Evolutionary conservation across 805 yeast genomes (phyloP).

Genomic region (Metschnikowia lochheadii): DNA sequence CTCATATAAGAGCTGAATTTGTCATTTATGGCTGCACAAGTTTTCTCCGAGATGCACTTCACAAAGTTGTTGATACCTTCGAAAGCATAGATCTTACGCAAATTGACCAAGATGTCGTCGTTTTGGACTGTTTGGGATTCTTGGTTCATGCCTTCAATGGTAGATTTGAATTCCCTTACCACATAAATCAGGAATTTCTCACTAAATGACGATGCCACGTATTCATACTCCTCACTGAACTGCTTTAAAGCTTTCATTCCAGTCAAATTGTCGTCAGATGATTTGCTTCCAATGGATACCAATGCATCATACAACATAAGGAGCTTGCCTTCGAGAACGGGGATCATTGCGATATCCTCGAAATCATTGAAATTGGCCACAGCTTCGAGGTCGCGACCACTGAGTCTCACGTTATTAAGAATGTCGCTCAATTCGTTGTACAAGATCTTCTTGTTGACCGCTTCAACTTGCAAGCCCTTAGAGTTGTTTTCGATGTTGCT

Average conservation of each 20-base stretch:
- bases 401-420: slow-evolving; percentile 65
- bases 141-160: slow-evolving; percentile 37
- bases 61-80: slow-evolving; percentile 42
- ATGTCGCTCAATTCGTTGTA: slow-evolving; percentile 68
- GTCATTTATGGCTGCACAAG: slow-evolving; percentile 45
- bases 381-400: slow-evolving; percentile 47
- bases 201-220: slow-evolving; percentile 49
- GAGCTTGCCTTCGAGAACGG: slow-evolving; percentile 51
- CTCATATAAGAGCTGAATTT: slow-evolving; percentile 33
- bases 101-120: slow-evolving; percentile 20
- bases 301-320: slow-evolving; percentile 60
- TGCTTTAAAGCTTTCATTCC: slow-evolving; percentile 71
- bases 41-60: slow-evolving; percentile 49
- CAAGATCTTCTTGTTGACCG: slow-evolving; percentile 74
- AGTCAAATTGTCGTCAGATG: slow-evolving; percentile 44
- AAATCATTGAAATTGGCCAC: slow-evolving; percentile 48
- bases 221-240: slow-evolving; percentile 57
- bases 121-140: slow-evolving; percentile 25
- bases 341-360: slow-evolving; percentile 41
- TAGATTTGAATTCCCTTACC: slow-evolving; percentile 29
- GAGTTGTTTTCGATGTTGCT: slow-evolving; percentile 68
- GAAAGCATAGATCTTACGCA: slow-evolving; percentile 28
- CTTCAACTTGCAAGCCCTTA: slow-evolving; percentile 77
- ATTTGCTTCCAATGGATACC: slow-evolving; percentile 49
- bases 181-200: slow-evolving; percentile 40